phyloP scores from a whole-genome alignment of 2,329 filamentous ascomycete species.

The Nannizziopsis arthrosporioides region DNA sequence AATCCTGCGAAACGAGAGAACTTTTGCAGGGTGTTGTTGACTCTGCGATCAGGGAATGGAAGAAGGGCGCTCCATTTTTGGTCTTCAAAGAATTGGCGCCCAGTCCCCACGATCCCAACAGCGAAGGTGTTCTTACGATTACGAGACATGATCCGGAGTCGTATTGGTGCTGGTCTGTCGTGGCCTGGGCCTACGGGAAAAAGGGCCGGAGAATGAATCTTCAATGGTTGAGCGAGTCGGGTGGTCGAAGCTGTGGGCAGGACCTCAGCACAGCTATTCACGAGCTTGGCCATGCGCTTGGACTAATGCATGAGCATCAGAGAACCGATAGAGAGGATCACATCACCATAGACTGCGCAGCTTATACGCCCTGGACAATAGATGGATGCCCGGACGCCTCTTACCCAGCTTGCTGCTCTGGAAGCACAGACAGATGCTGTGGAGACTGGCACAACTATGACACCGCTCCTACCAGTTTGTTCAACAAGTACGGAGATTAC shows the following conservation, averaged over 20 bases:
- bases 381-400: background rate
- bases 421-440: conserved; percentile 6
- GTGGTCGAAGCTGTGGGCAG: conserved; percentile 4
- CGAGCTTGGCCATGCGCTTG: conserved; percentile 6
- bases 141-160: conserved; percentile 6
- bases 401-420: conserved; percentile 6
- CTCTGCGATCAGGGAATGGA: conserved; percentile 7
- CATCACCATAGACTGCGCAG: conserved; percentile 5
- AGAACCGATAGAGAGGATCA: conserved; percentile 5
- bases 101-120: conserved; percentile 1
- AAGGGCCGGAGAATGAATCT: conserved; percentile 8
- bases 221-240: conserved; percentile 4
- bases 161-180: conserved; percentile 6
- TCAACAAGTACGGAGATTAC: conserved; percentile 7
- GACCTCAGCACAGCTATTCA: conserved; percentile 9
- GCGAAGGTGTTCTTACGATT: conserved; percentile 7
- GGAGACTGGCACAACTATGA: conserved; percentile 8
- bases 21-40: conserved; percentile 7
- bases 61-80: conserved; percentile 2
- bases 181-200: conserved; percentile 4
- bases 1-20: conserved; percentile 7
- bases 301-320: conserved; percentile 8
- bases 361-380: conserved; percentile 6
- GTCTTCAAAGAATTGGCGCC: conserved; percentile 6
- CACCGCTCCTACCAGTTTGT: background rate